Percentiles rank a stretch among this genome's conserved stretches.
Evolutionary conservation across 768 basidiomycete species (phyloP).

Genomic region (Dentipellis sp.): DNA sequence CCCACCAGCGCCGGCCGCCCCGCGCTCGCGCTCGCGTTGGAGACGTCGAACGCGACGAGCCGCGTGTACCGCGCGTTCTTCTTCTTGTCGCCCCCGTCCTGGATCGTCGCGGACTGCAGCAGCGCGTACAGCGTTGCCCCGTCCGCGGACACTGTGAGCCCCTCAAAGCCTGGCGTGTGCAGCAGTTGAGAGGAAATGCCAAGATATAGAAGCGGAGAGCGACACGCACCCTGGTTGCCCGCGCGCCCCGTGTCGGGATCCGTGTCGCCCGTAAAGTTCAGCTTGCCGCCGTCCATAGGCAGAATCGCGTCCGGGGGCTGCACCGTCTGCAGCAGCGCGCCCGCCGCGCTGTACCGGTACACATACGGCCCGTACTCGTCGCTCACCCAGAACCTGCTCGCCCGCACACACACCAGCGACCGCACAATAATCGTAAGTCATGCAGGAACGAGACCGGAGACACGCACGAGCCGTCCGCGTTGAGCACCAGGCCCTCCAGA

Average conservation of each 20-base stretch:
- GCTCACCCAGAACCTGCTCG: slow-evolving; percentile 48
- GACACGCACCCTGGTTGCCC: slow-evolving; percentile 40
- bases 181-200: background rate
- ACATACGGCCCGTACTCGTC: slow-evolving; percentile 68
- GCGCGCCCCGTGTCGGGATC: slow-evolving; percentile 45
- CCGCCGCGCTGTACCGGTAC: slow-evolving; percentile 39
- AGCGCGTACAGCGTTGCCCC: slow-evolving; percentile 48
- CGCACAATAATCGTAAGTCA: background rate
- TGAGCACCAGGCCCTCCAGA: slow-evolving; percentile 48
- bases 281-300: slow-evolving; percentile 33
- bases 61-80: slow-evolving; percentile 43
- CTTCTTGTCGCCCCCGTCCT: slow-evolving; percentile 48
- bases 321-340: slow-evolving; percentile 45
- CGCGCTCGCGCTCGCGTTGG: slow-evolving; percentile 13
- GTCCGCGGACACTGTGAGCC: slow-evolving; percentile 40
- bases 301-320: slow-evolving; percentile 49
- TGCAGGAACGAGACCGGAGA: too few relatives aligned
- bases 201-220: background rate
- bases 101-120: slow-evolving; percentile 53
- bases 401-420: background rate
- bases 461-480: slow-evolving; percentile 48
- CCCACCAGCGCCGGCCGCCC: slow-evolving; percentile 33
- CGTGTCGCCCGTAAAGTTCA: slow-evolving; percentile 42
- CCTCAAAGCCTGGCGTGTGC: slow-evolving; percentile 42
- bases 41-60: slow-evolving; percentile 46